phyloP scores from a whole-genome alignment of 331 rosid species.

The Quercus tomentella region DNA sequence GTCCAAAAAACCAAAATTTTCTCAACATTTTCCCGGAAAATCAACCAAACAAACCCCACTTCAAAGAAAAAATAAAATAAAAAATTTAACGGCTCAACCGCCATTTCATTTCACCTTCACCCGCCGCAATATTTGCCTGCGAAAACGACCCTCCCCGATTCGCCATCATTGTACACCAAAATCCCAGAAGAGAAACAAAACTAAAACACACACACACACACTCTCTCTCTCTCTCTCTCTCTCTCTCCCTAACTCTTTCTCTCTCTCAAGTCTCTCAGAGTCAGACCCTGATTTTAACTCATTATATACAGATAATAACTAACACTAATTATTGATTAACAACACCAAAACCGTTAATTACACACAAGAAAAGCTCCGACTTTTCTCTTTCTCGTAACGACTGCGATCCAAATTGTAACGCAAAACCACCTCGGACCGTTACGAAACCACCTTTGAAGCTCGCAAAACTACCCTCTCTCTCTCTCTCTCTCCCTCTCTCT shows the following conservation, averaged over 20 bases:
- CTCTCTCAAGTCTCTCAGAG: background rate
- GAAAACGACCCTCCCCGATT: conserved; percentile 48
- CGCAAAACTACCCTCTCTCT: conserved; percentile 18
- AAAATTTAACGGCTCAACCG: background rate
- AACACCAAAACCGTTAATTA: background rate
- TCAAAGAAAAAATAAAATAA: background rate
- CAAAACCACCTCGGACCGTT: conserved; percentile 29
- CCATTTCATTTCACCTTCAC: conserved; percentile 38
- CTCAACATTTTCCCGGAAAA: background rate
- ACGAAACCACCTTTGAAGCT: conserved; percentile 25
- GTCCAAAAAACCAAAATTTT: background rate
- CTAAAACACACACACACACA: too few species aligned
- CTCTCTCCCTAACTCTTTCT: too few species aligned
- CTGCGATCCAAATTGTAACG: conserved; percentile 26
- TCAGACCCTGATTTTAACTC: background rate
- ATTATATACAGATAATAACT: background rate
- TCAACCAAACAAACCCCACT: background rate
- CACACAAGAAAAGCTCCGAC: conserved; percentile 4
- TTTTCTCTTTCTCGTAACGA: conserved; percentile 23
- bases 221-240: too few species aligned
- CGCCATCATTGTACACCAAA: conserved; percentile 46
- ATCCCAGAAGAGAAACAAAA: background rate
- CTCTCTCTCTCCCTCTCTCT: background rate
- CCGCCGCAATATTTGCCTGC: conserved; percentile 38
- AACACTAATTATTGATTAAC: conserved; percentile 6